phyloP scores from a whole-genome alignment of 768 basidiomycete species.

The Tulasnella sp. region DNA sequence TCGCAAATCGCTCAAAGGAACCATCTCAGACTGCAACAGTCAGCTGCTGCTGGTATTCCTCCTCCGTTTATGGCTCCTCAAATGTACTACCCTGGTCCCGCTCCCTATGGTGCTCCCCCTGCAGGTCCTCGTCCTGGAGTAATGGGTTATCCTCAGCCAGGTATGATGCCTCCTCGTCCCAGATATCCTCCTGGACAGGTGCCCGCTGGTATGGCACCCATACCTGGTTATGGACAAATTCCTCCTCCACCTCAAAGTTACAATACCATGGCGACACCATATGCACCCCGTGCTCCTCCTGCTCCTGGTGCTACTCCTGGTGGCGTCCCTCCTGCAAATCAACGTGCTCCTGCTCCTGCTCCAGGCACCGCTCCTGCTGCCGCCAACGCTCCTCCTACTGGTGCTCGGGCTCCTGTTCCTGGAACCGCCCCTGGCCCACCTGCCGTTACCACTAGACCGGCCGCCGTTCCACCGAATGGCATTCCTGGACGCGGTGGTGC shows the following conservation, averaged over 20 bases:
- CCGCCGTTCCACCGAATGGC: slow-evolving; percentile 23
- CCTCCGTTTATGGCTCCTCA: slow-evolving; percentile 65
- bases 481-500: slow-evolving; percentile 21
- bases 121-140: slow-evolving; percentile 54
- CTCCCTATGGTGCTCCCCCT: slow-evolving; percentile 49
- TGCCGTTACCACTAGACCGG: slow-evolving; percentile 27
- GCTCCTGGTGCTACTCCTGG: slow-evolving; percentile 48
- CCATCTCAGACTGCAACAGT: slow-evolving; percentile 94
- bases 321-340: slow-evolving; percentile 35
- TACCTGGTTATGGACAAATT: slow-evolving; percentile 51
- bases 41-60: slow-evolving; percentile 74
- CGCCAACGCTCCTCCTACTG: slow-evolving; percentile 29
- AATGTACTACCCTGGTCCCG: slow-evolving; percentile 73
- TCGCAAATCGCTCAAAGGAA: slow-evolving; percentile 97
- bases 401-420: slow-evolving; percentile 24
- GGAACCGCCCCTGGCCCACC: slow-evolving; percentile 33
- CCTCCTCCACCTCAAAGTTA: slow-evolving; percentile 43
- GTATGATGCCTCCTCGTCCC: slow-evolving; percentile 69
- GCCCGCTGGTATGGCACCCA: slow-evolving; percentile 64
- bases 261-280: slow-evolving; percentile 35
- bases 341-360: slow-evolving; percentile 21
- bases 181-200: slow-evolving; percentile 62
- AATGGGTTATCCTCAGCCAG: slow-evolving; percentile 64
- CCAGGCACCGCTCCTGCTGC: slow-evolving; percentile 41
- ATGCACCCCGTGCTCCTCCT: slow-evolving; percentile 33